A percentile compares a stretch with the other conserved stretches of the same genome.
Evolutionary conservation across 768 basidiomycete species (phyloP).

Genomic region (Suillus occidentalis): DNA sequence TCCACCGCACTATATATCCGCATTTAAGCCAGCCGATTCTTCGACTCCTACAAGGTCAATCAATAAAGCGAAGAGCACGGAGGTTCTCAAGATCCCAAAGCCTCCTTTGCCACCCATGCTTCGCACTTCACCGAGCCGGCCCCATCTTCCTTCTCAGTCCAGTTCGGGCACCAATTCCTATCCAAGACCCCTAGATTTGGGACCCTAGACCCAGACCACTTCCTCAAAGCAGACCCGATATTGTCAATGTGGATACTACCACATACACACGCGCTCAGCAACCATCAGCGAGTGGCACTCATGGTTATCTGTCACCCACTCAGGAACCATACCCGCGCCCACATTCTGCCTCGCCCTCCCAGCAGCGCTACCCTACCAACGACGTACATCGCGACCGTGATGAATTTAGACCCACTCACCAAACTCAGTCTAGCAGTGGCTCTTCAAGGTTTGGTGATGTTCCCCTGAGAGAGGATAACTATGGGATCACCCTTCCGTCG

Average conservation of each 20-base stretch:
- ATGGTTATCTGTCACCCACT: conserved; percentile 41
- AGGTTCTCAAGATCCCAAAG: conserved; percentile 23
- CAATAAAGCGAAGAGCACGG: conserved; percentile 31
- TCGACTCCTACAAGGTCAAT: conserved; percentile 29
- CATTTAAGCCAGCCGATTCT: conserved; percentile 34
- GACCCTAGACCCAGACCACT: conserved; percentile 27
- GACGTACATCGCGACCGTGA: conserved; percentile 30
- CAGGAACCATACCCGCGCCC: conserved; percentile 64
- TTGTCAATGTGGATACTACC: conserved; percentile 18
- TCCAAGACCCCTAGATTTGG: conserved; percentile 20
- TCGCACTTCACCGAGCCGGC: conserved; percentile 31
- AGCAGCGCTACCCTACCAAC: conserved; percentile 27
- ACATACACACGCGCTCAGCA: conserved; percentile 16
- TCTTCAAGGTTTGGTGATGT: conserved; percentile 34
- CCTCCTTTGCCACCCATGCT: conserved; percentile 21
- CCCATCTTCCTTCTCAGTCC: conserved; percentile 24
- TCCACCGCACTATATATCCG: conserved; percentile 22
- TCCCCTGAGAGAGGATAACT: conserved; percentile 32
- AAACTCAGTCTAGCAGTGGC: conserved; percentile 26
- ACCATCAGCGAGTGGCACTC: conserved; percentile 19
- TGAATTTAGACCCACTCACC: conserved; percentile 28
- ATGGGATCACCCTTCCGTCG: conserved; percentile 23
- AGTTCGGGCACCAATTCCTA: conserved; percentile 13
- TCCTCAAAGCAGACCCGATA: conserved; percentile 25
- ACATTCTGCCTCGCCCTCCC: conserved; percentile 50